Evolutionary conservation across 1,284 basidiomycete genomes (phyloP).

Genomic region (Malassezia japonica): DNA sequence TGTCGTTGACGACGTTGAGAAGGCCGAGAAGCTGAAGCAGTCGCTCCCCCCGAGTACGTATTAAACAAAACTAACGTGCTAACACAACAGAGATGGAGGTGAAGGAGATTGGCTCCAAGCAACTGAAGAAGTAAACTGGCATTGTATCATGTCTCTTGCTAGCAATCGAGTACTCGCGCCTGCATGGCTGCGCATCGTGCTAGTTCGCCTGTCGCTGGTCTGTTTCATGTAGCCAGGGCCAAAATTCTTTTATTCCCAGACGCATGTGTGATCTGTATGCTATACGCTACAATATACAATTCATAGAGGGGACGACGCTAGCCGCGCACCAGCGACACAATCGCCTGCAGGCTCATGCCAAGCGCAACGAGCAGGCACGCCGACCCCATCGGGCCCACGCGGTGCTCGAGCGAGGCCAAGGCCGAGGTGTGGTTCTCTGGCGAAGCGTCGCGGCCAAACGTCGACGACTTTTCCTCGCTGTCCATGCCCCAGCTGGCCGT

Average conservation of each 20-base stretch:
- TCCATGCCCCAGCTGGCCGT: slow-evolving; percentile 64
- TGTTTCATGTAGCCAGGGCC: slow-evolving; percentile 3
- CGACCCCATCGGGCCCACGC: slow-evolving; percentile 51
- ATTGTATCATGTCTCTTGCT: neutral
- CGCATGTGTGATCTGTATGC: neutral
- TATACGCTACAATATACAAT: slow-evolving; percentile 3
- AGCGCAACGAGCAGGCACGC: no score
- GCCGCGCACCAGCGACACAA: neutral
- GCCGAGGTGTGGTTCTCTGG: no score
- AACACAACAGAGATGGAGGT: slow-evolving; percentile 8
- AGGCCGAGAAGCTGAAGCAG: slow-evolving; percentile 96
- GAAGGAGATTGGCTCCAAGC: slow-evolving; percentile 15
- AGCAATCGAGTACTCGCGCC: no score
- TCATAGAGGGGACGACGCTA: neutral
- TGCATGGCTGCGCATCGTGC: neutral
- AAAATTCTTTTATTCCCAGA: slow-evolving; percentile 4
- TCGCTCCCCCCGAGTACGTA: slow-evolving; percentile 81
- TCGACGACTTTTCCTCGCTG: slow-evolving; percentile 65
- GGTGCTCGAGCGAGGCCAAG: slow-evolving; percentile 63
- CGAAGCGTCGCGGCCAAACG: no score
- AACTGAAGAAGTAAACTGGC: slow-evolving; percentile 6
- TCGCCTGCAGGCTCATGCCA: neutral
- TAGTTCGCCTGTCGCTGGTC: neutral
- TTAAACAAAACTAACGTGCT: neutral
- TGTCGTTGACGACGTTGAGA: slow-evolving; percentile 86